Conservation (phyloP, 371 early-diverging fungal genomes). For the Rhizopus sp. region DNA sequence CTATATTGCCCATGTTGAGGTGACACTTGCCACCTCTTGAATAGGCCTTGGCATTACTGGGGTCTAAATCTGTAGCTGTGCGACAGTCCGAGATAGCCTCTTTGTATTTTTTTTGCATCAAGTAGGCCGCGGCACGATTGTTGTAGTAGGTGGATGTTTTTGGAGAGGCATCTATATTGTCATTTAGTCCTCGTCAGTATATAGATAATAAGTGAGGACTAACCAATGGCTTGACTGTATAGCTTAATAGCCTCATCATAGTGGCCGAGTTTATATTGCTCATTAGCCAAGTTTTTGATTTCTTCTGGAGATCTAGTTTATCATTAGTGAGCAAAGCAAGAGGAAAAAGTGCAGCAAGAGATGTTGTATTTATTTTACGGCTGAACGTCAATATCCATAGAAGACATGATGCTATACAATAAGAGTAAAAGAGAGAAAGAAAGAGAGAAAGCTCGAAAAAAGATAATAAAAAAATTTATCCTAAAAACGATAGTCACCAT, state of each 20-base stretch:
- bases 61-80: constrained; percentile 63
- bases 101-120: constrained; percentile 70
- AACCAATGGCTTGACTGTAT: constrained; percentile 66
- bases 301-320: constrained; percentile 50
- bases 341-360: neutral
- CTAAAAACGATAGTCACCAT: constrained; percentile 6
- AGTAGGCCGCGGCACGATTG: constrained; percentile 82
- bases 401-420: neutral
- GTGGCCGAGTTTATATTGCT: constrained; percentile 60
- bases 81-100: constrained; percentile 75
- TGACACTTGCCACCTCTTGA: constrained; percentile 77
- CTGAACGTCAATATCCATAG: neutral
- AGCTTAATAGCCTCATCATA: constrained; percentile 62
- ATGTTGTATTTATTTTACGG: neutral
- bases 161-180: constrained; percentile 57
- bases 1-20: constrained; percentile 63
- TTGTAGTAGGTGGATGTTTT: constrained; percentile 69
- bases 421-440: neutral
- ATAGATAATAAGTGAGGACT: constrained; percentile 8
- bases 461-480: constrained; percentile 2
- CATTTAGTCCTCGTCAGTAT: neutral
- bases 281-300: constrained; percentile 60
- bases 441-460: neutral
- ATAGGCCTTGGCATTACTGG: constrained; percentile 68
- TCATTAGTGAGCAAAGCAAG: neutral